Base-by-base conservation (phyloP, 75 land plant genomes). In the Cunninghamia lanceolata region DNA sequence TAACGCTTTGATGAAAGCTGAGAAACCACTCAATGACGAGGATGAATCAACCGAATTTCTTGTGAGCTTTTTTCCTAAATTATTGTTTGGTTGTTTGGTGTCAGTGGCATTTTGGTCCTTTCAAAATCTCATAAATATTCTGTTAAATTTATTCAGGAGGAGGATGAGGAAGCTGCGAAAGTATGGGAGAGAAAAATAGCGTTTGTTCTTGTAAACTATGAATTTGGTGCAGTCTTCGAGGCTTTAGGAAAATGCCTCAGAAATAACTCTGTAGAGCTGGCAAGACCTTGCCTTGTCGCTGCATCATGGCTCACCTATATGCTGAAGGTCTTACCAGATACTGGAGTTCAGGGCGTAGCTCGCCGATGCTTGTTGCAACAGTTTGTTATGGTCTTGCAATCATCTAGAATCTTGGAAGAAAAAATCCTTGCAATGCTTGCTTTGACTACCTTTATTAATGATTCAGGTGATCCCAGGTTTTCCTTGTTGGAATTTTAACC, bases 111-210 rank as follows among this genome's bases (percentile, higher is more conserved):
- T 83, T 45, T 83, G 71, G 70, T 83, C 36, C 28, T 34, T 45
- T 50, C 10, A 35, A 35, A 39, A 53, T 35, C 25, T 83, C 19
- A 11, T n/a, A 28, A 28, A 34, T 7, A 43, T n/a, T 80, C 82
- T 45, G 47, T 43, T 80, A 43, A 80, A 42, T 80, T 45, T 45
- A 45, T 80, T 10, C 30, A 32, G 45, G 42, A 92, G 89, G 90
- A 82, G 45, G 95, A 93, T 86, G 93, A 92, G 86, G 86, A 88
- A 82, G 93, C 90, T 81, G 87, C 91, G 28, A 89, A 89, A 42
- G 85, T 83, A 42, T 94, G 95, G 95, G 95, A 94, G 82, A 86
- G 88, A 83, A 92, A 88, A 71, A 90, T 89, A 86, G 95, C 92
- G 30, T 90, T 83, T 88, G 92, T 86, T 82, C 80, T 94, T 25